Evolutionary conservation across 1,284 basidiomycete genomes (phyloP).

Genomic region (Sporisorium graminicola): DNA sequence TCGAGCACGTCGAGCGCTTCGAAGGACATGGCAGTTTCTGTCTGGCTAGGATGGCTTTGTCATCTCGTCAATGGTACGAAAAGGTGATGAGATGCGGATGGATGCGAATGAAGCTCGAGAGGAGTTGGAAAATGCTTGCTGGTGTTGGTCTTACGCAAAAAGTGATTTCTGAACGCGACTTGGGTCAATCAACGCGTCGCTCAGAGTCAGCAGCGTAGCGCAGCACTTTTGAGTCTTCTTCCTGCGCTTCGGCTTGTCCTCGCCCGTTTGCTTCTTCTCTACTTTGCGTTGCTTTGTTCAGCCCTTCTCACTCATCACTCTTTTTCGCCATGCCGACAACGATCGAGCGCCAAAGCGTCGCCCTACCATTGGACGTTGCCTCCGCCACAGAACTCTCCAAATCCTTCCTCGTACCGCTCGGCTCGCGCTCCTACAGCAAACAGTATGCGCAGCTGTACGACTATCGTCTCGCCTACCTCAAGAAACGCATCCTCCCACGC

Average conservation of each 20-base stretch:
- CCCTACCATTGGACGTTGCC: not conserved
- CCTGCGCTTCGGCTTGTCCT: not conserved
- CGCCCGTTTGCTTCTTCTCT: not conserved
- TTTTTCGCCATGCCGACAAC: conserved; percentile 23
- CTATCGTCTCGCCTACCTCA: conserved; percentile 65
- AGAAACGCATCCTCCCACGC: conserved; percentile 54
- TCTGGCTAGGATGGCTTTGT: not conserved
- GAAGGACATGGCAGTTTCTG: conserved; percentile 30
- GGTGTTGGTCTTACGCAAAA: conserved; percentile 36
- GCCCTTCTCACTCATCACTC: not conserved
- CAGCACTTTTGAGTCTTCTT: conserved; percentile 4
- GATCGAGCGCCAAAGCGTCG: conserved; percentile 18
- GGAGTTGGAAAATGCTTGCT: conserved; percentile 12
- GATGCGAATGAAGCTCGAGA: not conserved
- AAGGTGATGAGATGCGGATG: conserved; percentile 5
- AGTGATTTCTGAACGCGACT: conserved; percentile 25
- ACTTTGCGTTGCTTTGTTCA: not conserved
- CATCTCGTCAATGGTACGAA: not conserved
- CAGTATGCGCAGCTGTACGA: conserved; percentile 69
- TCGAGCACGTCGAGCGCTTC: conserved; percentile 24
- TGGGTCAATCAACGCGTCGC: conserved; percentile 37
- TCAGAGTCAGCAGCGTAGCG: not conserved
- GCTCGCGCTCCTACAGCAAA: conserved; percentile 57
- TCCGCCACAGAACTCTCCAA: conserved; percentile 36
- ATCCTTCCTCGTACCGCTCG: conserved; percentile 56